These are phyloP conservation scores for Penicillium goetzii DNA, from an alignment of 495 filamentous ascomycete genomes.

Conservation along the genomic window DNA sequence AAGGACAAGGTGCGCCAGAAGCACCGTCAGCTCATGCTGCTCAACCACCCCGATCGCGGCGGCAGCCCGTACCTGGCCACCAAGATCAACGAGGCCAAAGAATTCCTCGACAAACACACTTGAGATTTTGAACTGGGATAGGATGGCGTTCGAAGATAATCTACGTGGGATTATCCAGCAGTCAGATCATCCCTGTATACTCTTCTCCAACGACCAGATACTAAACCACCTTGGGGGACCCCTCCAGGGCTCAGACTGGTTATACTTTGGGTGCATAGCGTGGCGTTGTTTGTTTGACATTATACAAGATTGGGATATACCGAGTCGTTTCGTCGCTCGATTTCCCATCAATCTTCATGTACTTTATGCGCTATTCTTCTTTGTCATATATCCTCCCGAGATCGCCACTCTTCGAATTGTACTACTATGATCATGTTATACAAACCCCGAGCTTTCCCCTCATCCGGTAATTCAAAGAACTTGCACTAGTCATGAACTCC, in stretches of 20 bases:
- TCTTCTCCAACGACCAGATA: conserved; percentile 4
- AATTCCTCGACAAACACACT: conserved; percentile 81
- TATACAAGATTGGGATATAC: conserved; percentile 30
- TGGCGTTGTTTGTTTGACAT: conserved; percentile 50
- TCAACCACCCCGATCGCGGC: conserved; percentile 97
- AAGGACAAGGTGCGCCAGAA: conserved; percentile 96
- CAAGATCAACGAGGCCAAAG: conserved; percentile 98
- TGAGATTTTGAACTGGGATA: conserved; percentile 19
- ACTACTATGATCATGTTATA: conserved; percentile 7
- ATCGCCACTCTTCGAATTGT: conserved; percentile 47
- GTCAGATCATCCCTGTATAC: neutral
- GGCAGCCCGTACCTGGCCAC: conserved; percentile 95
- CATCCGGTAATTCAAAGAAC: neutral
- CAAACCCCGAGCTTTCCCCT: neutral
- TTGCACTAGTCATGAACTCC: neutral
- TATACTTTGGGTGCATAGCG: conserved; percentile 49
- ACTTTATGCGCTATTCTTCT: conserved; percentile 30
- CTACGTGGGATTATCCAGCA: neutral
- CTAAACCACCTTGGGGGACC: neutral
- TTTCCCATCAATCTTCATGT: conserved; percentile 23
- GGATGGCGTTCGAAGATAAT: neutral
- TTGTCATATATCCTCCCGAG: conserved; percentile 44
- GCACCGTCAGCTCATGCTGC: conserved; percentile 93
- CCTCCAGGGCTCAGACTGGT: conserved; percentile 12
- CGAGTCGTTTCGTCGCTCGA: neutral